phyloP scores from a whole-genome alignment of 129 eudicot genomes.

The Helianthus tuberosus region DNA sequence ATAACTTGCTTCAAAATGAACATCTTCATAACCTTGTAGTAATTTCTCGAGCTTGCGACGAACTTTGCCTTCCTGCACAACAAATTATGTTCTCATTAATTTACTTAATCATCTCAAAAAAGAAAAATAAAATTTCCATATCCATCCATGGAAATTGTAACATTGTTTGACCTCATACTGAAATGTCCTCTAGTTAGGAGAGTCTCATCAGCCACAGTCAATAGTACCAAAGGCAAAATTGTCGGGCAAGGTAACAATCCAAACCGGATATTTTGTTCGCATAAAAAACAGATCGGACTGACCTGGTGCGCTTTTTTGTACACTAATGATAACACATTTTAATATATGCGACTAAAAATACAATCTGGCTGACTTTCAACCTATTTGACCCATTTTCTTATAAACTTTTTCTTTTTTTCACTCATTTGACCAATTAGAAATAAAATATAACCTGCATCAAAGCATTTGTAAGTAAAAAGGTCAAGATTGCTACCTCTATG shows the following conservation, averaged over 20 bases:
- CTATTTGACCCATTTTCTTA: neutral
- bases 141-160: slow-evolving; percentile 13
- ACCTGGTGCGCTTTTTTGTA: too few relatives aligned
- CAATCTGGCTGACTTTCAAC: neutral
- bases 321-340: neutral
- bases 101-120: neutral
- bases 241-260: too few relatives aligned
- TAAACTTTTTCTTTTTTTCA: neutral
- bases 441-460: neutral
- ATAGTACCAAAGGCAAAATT: too few relatives aligned
- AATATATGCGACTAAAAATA: neutral
- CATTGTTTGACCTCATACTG: slow-evolving; percentile 6
- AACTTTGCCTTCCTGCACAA: slow-evolving; percentile 73
- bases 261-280: too few relatives aligned
- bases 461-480: neutral
- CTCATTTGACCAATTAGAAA: neutral
- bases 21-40: slow-evolving; percentile 59
- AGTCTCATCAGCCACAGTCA: too few relatives aligned
- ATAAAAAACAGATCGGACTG: too few relatives aligned
- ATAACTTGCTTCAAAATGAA: slow-evolving; percentile 60
- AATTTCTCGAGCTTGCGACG: slow-evolving; percentile 68
- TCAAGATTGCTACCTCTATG: neutral
- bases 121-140: neutral
- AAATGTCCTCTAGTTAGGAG: too few relatives aligned
- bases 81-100: neutral